Evolutionary conservation across 1,284 basidiomycete genomes (phyloP).

Genomic region (Puccinia hordei): DNA sequence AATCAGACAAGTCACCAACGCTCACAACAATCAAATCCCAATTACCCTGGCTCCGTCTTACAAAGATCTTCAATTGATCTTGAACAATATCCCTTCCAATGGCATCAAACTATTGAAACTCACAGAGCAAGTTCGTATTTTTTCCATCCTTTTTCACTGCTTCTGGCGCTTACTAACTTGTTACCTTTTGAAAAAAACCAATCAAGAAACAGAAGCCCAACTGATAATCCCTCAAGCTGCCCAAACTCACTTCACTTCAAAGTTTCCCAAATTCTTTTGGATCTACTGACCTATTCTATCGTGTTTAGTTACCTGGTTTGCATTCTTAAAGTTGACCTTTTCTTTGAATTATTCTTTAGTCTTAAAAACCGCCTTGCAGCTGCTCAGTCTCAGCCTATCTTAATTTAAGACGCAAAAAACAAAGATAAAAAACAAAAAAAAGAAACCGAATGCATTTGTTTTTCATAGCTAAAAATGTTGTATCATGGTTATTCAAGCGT

Average conservation of each 20-base stretch:
- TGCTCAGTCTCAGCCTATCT: background rate
- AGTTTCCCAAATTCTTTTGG: background rate
- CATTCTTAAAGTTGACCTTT: conserved; percentile 11
- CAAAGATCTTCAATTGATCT: conserved; percentile 22
- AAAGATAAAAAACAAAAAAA: background rate
- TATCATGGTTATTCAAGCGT: too few relatives aligned
- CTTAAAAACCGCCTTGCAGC: background rate
- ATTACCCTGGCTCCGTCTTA: background rate
- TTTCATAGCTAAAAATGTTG: background rate
- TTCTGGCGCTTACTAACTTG: background rate
- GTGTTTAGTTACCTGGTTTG: conserved; percentile 12
- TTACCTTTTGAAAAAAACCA: background rate
- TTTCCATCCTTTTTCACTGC: background rate
- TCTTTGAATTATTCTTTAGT: conserved; percentile 5
- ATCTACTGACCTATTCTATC: conserved; percentile 9
- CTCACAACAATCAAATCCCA: conserved; percentile 6
- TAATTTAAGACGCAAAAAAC: background rate
- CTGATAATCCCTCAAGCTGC: background rate
- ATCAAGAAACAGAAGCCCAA: background rate
- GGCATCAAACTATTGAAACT: conserved; percentile 28
- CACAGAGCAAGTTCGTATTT: conserved; percentile 30
- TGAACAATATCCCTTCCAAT: conserved; percentile 27
- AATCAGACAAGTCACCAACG: conserved; percentile 10
- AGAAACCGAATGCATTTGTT: too few relatives aligned
- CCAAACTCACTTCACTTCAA: background rate